phyloP scores from a whole-genome alignment of 2,329 filamentous ascomycete species.

The Didymella segeticola region DNA sequence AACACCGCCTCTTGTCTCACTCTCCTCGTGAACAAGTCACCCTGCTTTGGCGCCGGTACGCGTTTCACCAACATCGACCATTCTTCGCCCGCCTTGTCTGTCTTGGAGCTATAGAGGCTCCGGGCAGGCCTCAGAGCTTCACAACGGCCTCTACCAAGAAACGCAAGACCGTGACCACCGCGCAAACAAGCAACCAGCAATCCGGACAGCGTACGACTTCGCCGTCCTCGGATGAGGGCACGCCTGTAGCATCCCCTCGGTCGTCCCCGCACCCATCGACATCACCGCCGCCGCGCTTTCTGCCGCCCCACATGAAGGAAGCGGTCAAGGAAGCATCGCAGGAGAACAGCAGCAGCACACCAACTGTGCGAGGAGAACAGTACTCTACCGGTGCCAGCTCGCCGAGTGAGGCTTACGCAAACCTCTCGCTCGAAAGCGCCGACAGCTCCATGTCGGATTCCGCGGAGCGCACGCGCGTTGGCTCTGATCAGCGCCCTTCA shows the following conservation, averaged over 20 bases:
- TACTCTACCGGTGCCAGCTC: slow-evolving; percentile 52
- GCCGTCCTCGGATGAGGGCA: slow-evolving; percentile 45
- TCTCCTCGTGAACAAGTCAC: slow-evolving; percentile 6
- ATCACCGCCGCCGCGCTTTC: slow-evolving; percentile 54
- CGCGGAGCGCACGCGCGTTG: slow-evolving; percentile 30
- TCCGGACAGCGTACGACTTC: slow-evolving; percentile 19
- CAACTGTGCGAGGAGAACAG: slow-evolving; percentile 43
- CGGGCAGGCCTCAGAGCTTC: slow-evolving; percentile 47
- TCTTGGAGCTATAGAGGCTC: slow-evolving; percentile 50
- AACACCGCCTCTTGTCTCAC: slow-evolving; percentile 16
- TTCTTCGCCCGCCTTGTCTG: slow-evolving; percentile 27
- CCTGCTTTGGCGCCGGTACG: slow-evolving; percentile 29
- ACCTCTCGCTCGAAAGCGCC: slow-evolving; percentile 57
- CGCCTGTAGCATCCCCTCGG: slow-evolving; percentile 39
- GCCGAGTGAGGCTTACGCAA: slow-evolving; percentile 61
- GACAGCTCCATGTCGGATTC: slow-evolving; percentile 38
- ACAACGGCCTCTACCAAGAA: slow-evolving; percentile 55
- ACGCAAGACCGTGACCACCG: slow-evolving; percentile 53
- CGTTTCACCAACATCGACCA: slow-evolving; percentile 3
- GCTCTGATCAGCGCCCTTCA: slow-evolving; percentile 25
- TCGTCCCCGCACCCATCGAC: slow-evolving; percentile 48
- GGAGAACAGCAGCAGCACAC: slow-evolving; percentile 27
- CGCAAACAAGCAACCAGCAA: slow-evolving; percentile 20
- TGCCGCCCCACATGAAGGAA: slow-evolving; percentile 64
- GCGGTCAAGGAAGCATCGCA: slow-evolving; percentile 52